phyloP scores from a whole-genome alignment of 495 filamentous ascomycete species.

The Penicillium cinerascens region DNA sequence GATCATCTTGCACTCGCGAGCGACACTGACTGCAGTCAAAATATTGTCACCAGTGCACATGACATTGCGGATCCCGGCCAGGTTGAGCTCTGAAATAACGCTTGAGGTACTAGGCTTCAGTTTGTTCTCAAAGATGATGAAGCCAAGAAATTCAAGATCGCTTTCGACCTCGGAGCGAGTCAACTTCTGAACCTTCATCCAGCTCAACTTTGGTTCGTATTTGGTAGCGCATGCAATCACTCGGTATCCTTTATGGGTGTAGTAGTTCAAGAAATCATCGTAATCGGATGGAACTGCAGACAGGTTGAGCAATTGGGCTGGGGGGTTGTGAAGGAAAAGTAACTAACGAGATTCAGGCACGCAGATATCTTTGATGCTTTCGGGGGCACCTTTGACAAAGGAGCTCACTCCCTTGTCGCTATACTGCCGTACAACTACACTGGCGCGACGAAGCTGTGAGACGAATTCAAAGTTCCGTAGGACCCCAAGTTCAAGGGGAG shows the following conservation, averaged over 20 bases:
- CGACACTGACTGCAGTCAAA: conserved; percentile 93
- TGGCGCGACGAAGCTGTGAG: conserved; percentile 90
- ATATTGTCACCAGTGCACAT: conserved; percentile 99
- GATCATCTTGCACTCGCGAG: conserved; percentile 85
- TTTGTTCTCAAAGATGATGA: conserved; percentile 99
- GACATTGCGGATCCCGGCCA: conserved; percentile 81
- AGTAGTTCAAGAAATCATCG: conserved; percentile 79
- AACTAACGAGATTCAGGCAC: conserved; percentile 68
- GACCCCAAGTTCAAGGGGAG: conserved; percentile 73
- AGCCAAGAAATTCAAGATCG: conserved; percentile 81
- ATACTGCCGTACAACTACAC: conserved; percentile 86
- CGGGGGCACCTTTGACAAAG: conserved; percentile 95
- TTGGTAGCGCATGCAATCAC: conserved; percentile 97
- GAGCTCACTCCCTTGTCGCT: conserved; percentile 73
- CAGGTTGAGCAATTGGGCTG: conserved; percentile 5
- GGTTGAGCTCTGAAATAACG: conserved; percentile 77
- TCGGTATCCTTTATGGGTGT: conserved; percentile 92
- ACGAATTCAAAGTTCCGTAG: conserved; percentile 92
- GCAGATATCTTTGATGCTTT: conserved; percentile 94
- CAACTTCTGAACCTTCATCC: conserved; percentile 94
- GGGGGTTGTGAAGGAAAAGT: neutral
- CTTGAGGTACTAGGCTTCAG: conserved; percentile 77
- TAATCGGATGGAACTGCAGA: conserved; percentile 78
- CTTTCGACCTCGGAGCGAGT: conserved; percentile 79
- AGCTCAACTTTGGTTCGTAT: conserved; percentile 78